Evolutionary conservation across 768 basidiomycete species (phyloP), one percentile per base, ranked within the genome.

Genomic region (Boletus rubescentipes): DNA sequence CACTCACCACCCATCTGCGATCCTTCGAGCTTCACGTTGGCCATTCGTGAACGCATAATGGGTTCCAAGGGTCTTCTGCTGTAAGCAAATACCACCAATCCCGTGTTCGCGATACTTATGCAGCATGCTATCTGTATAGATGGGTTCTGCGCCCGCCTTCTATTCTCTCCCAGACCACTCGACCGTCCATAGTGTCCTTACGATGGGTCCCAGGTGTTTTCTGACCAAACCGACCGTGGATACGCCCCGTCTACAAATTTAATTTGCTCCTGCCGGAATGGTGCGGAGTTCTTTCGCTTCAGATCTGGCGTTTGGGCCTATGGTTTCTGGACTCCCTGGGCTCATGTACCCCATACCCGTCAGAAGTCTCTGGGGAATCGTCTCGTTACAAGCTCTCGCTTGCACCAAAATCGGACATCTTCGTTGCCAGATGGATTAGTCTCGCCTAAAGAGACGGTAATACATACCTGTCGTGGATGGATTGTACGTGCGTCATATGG

Each of bases 401-500:
- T 18, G n/a, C 34, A 0, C 2, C 14, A 37, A 0, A 34, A 1
- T 14, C 54, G 50, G 16, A 23, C 54, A 12, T 34, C 23, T 4
- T 58, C 59, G 7, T 9, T 46, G 2, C 58, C 52, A 2, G 21
- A 41, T 2, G 20, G 42, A 9, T 1, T 31, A 0, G 4, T 9
- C 23, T n/a, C 14, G 2, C 30, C 32, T 9, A 16, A 26, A 26
- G 26, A 26, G 26, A 26, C 6, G 26, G 26, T 10, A 26, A 26
- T 6, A 3, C 6, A 26, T 6, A 26, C 26, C 0, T 67, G 66
- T 16, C 5, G 4, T 66, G 64, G 64, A 2, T 32, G 0, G 3
- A 0, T 18, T 0, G 10, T 40, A 9, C 63, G 64, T 35, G 18
- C 18, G 57, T 68, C 31, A 37, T 54, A 1, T 6, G 8, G 7